phyloP scores from a whole-genome alignment of 1,139 yeast genomes.

The Yamadazyma membranifaciens region DNA sequence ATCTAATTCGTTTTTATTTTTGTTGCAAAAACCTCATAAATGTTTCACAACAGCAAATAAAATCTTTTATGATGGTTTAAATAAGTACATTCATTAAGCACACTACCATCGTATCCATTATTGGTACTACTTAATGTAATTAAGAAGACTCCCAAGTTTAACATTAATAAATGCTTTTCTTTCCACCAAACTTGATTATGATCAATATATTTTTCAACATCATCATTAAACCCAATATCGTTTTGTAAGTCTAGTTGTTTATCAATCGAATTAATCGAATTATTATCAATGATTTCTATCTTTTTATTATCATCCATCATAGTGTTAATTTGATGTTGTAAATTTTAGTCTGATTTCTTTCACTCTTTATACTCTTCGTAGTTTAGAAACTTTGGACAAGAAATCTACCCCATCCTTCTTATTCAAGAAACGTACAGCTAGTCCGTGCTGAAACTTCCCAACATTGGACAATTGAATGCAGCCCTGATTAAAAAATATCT shows the following conservation, averaged over 20 bases:
- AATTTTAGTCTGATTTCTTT: too few species aligned
- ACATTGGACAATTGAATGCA: too few species aligned
- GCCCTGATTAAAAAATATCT: too few species aligned
- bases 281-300: too few species aligned
- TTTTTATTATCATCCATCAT: background rate
- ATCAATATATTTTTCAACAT: constrained; percentile 38
- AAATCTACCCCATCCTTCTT: background rate
- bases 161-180: constrained; percentile 51
- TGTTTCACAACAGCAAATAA: background rate
- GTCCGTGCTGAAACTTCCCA: background rate
- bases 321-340: background rate
- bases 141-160: constrained; percentile 33
- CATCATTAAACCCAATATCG: constrained; percentile 14
- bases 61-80: background rate
- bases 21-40: too few species aligned
- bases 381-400: background rate
- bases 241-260: constrained; percentile 5
- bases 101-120: constrained; percentile 35
- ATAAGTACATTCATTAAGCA: constrained; percentile 37
- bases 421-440: background rate
- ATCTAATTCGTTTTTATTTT: too few species aligned
- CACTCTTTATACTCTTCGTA: too few species aligned
- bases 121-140: constrained; percentile 39
- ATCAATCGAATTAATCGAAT: constrained; percentile 2
- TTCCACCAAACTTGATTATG: constrained; percentile 59